Base-by-base conservation (phyloP, 2,329 filamentous ascomycete genomes). In the Monosporascus cannonballus region DNA sequence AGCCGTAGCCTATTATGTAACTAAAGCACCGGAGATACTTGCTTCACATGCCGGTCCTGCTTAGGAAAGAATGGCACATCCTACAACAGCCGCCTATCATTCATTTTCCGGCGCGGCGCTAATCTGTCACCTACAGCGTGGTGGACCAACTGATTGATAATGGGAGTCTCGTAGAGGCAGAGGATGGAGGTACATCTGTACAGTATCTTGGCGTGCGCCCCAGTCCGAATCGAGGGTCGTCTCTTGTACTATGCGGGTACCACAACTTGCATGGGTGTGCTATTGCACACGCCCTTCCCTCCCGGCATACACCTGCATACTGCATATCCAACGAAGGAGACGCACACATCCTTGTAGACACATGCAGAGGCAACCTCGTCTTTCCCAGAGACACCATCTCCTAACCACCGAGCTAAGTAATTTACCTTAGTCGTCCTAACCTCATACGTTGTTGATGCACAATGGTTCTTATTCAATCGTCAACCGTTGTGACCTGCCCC, bases 391-490 rank as follows among this genome's bases (percentile, higher is more conserved):
- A 34, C 9, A 34, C 11, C 30, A 34, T 34, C 30, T 34, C 9
- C 14, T 20, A 24, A 44, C n/a, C n/a, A 15, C n/a, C 41, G n/a
- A 25, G 41, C 41, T 44, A 44, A 44, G 47, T 47, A 49, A 44
- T n/a, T 49, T 22, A n/a, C 30, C n/a, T 37, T 17, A 15, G 18
- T 39, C 34, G 46, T 50, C 48, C 57, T 59, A 60, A 56, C 59
- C 59, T 61, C 62, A 65, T 63, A 55, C 54, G 57, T 63, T 61
- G 41, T 44, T 60, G 57, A 55, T 59, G 59, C 59, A 61, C 57
- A 59, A 56, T 56, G 34, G 48, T 50, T 54, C 58, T 49, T 47
- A 48, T 54, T 51, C 53, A 58, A 56, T 60, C 61, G 62, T 60
- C 56, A 58, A 59, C 62, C 58, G 58, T 56, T 56, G 30, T 34